Evolutionary conservation across 495 filamentous ascomycete species (phyloP), one percentile per base, ranked within the genome.

Genomic region (Hypomontagnella monticulosa): DNA sequence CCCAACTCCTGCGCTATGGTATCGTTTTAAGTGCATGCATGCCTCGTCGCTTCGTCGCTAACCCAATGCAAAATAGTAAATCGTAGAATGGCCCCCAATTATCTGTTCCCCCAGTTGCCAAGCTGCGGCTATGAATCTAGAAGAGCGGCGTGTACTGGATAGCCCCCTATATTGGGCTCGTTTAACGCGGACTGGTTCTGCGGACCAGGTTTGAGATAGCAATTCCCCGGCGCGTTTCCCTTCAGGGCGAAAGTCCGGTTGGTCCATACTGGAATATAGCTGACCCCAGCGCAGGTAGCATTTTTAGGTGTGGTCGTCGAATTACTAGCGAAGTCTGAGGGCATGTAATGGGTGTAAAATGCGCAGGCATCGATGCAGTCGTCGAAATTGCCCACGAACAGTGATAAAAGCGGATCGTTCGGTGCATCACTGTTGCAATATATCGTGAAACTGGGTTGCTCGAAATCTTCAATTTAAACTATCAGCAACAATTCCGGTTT

Each of bases 311-410:
- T 64, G 15, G 66, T 60, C 0, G 54, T 64, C 14, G 55, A 52
- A 18, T 58, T 57, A 19, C 38, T 57, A 32, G 63, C 61, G 33
- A 77, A 79, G 14, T 62, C 41, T 0, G 36, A 30, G 4, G 75
- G 65, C 7, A 74, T 66, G 41, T 76, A 81, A 4, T 49, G 66
- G 7, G 76, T 71, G 50, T 77, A 82, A 4, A 72, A 72, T 14
- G 79, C 75, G 70, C 80, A 82, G 15, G 79, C 78, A 55, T 82
- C 80, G 59, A 82, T 81, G 70, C 80, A 82, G 27, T 74, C 73
- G 61, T 61, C 50, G 48, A 82, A 82, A 55, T 73, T 68, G 43
- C 70, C 59, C 4, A 75, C 75, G 63, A 81, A 82, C 6, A 82
- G 43, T 1, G 74, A 73, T 4, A 71, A 47, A 4, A 81, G 56